Conservation (phyloP, 148 eudicot genomes). For the Chenopodium berlandieri region DNA sequence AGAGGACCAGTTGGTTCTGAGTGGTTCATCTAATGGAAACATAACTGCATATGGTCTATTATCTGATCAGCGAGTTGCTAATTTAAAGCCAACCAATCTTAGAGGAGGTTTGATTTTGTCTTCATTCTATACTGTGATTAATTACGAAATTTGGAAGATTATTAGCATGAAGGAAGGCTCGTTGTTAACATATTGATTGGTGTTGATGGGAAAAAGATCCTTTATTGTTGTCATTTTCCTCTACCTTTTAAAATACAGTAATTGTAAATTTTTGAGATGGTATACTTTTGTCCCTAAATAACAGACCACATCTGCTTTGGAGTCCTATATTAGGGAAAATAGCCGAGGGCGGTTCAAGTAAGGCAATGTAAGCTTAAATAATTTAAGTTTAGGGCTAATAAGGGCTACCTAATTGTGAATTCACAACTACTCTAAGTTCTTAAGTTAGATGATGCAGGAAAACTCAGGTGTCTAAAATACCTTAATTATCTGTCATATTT, state of each 20-base stretch:
- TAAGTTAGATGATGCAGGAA: too few species aligned
- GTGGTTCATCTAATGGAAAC: slow-evolving; percentile 65
- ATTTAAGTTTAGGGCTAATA: too few species aligned
- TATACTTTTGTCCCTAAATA: neutral
- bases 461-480: too few species aligned
- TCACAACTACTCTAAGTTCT: too few species aligned
- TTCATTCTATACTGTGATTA: neutral
- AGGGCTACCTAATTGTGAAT: too few species aligned
- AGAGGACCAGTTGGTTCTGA: slow-evolving; percentile 63
- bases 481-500: too few species aligned
- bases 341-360: neutral
- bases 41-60: slow-evolving; percentile 52
- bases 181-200: neutral
- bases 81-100: slow-evolving; percentile 41
- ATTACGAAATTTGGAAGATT: neutral
- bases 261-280: neutral
- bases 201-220: neutral
- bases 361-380: too few species aligned
- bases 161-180: neutral
- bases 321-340: neutral
- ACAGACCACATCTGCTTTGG: neutral
- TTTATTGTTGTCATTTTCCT: neutral
- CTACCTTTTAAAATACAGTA: neutral
- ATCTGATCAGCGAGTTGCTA: slow-evolving; percentile 53
- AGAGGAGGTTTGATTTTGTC: slow-evolving; percentile 43